Evolutionary conservation across 495 filamentous ascomycete species (phyloP), one percentile per base, ranked within the genome.

Genomic region (Baudoinia panamericana): DNA sequence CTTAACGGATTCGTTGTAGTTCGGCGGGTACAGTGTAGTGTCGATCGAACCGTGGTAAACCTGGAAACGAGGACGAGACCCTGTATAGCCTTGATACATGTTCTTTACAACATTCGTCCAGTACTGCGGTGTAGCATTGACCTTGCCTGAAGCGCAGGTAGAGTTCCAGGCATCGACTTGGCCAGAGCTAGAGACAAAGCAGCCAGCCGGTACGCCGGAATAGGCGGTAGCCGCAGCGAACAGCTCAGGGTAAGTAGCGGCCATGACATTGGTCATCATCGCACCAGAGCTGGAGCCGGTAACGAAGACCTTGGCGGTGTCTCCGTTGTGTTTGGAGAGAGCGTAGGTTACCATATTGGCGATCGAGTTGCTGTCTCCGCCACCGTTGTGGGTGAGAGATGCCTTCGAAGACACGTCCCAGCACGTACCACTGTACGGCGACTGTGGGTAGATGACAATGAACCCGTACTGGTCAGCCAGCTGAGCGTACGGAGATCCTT

Each of bases 251-350:
- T 77, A 75, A 1, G 68, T 65, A 6, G 65, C 72, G 5, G 65
- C 70, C 52, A 77, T 47, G 16, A 73, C 69, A 49, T 74, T 75
- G 20, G 69, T 71, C 70, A 72, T 71, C 70, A 73, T 75, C 28
- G 60, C 71, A 18, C 72, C 72, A 11, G 69, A 73, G 0, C 65
- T 70, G 6, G 54, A 58, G 9, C 70, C 71, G 47, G 67, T 72
- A 17, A 65, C 68, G 40, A 65, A 73, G 21, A 74, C 63, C 27
- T 56, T 60, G 22, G 45, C 46, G 22, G 59, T 21, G 53, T 76
- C 67, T 27, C 43, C 71, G 12, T 43, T 56, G 56, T 76, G 71
- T 39, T 61, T 62, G 36, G 32, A 29, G 15, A 72, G 39, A 0
- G 66, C 60, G 45, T 67, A 73, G 38, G 65, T 66, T 47, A 73